These are phyloP conservation scores for Crotalaria pallida DNA, from an alignment of 306 rosid genomes.

Conservation along the genomic window DNA sequence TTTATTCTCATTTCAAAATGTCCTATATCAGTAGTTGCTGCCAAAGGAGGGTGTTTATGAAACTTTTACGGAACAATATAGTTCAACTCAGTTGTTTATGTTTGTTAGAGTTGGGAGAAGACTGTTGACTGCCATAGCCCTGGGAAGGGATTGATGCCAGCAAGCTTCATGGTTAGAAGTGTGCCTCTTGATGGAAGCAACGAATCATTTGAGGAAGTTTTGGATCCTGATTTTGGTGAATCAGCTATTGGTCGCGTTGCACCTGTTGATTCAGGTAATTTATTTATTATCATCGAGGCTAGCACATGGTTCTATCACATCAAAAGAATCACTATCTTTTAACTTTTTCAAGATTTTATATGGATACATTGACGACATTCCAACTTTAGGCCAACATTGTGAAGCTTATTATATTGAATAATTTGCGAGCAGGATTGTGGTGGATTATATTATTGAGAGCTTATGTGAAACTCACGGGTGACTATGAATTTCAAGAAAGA, in stretches of 20 bases:
- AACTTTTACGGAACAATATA: background rate
- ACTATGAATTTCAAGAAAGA: slow-evolving; percentile 76
- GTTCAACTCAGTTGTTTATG: background rate
- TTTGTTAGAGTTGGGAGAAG: slow-evolving; percentile 82
- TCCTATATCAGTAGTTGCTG: background rate
- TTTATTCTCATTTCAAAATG: background rate
- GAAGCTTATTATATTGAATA: background rate
- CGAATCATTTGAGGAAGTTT: slow-evolving; percentile 70
- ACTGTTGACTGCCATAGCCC: slow-evolving; percentile 88
- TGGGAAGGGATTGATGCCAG: slow-evolving; percentile 95
- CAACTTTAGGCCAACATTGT: background rate
- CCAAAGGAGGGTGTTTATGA: background rate
- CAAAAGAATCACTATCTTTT: background rate
- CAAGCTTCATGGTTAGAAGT: slow-evolving; percentile 74
- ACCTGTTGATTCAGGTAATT: slow-evolving; percentile 84
- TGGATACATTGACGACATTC: background rate
- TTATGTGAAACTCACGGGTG: slow-evolving; percentile 86
- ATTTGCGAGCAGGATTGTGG: slow-evolving; percentile 64
- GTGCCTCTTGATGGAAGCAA: slow-evolving; percentile 66
- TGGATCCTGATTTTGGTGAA: slow-evolving; percentile 94
- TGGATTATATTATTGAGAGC: slow-evolving; percentile 94
- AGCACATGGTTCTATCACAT: background rate
- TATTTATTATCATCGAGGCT: background rate
- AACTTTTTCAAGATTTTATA: background rate
- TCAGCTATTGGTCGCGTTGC: slow-evolving; percentile 95